Evolutionary conservation across 257 asterid genomes (phyloP), one percentile per base, ranked within the genome.

Genomic region (Penstemon barbatus): DNA sequence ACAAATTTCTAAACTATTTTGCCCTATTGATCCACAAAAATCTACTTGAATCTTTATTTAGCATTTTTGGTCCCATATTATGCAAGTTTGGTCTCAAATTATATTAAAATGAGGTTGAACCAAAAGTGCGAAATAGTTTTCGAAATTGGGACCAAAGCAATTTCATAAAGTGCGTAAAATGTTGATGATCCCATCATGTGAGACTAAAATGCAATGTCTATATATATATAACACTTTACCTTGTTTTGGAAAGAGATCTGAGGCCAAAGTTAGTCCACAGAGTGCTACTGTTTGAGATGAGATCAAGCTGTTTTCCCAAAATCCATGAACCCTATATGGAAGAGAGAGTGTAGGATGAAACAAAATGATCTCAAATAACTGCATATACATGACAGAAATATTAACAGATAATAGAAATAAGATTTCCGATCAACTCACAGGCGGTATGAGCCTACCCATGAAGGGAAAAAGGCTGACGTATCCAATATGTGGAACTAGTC

Each of bases 391-490:
- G 48, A 38, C 15, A 38, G 33, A 10, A 59, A 37, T 51, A 41
- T 33, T 59, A 72, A 49, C 11, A 15, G 58, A 50, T 66, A 61
- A 10, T 65, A 63, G 58, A 65, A 45, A 72, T 56, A 49, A 70
- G 63, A 60, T 45, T 56, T 45, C 50, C 36, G 42, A 70, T 71
- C 54, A 74, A 90, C 97, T 93, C 88, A 91, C 99, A 66, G 96
- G 92, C 68, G 97, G 97, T 72, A 94, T 94, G 66, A 94, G 96
- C 86, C 91, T 81, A 71, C 80, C 82, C 85, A 91, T 91, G 58
- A 94, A 86, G 65, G 99, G 99, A 68, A 94, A 94, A 62, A 94
- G 95, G 92, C 97, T 91, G 72, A 86, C 95, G 40, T 94, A 94
- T 83, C 99, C 99, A 73, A 86, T 57, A 81, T 91, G 97, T 72